Evolutionary conservation across 2,329 filamentous ascomycete genomes (phyloP).

Genomic region (Thielaviopsis punctulata): DNA sequence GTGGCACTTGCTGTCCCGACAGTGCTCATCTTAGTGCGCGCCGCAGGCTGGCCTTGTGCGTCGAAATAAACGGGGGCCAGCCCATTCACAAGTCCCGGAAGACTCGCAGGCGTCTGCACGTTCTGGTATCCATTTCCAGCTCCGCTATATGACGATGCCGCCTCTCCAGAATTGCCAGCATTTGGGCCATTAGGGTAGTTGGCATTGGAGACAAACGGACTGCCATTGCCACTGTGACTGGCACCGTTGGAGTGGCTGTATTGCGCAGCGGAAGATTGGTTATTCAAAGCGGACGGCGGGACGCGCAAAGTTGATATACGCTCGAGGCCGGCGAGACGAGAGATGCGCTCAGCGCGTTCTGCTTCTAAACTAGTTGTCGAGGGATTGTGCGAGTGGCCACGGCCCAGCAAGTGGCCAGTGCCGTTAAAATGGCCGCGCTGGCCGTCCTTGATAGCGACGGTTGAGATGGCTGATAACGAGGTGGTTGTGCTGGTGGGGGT

Average conservation of each 20-base stretch:
- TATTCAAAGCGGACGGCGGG: conserved; percentile 16
- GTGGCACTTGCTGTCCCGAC: conserved; percentile 85
- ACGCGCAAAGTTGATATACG: conserved; percentile 62
- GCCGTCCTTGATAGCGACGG: conserved; percentile 90
- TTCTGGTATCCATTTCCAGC: conserved; percentile 31
- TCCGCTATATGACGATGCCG: conserved; percentile 14
- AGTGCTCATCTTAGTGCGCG: conserved; percentile 64
- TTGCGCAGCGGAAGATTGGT: conserved; percentile 13
- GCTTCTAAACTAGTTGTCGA: conserved; percentile 64
- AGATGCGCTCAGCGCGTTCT: conserved; percentile 88
- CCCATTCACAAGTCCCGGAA: conserved; percentile 16
- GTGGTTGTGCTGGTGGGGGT: conserved; percentile 88
- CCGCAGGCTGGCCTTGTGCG: conserved; percentile 47
- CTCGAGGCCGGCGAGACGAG: conserved; percentile 80
- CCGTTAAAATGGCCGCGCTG: conserved; percentile 58
- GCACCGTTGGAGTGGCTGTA: conserved; percentile 12
- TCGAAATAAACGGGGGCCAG: conserved; percentile 57
- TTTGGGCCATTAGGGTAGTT: neutral
- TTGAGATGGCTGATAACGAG: conserved; percentile 78
- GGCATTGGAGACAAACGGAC: neutral
- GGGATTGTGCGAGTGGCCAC: conserved; percentile 40
- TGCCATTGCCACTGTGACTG: conserved; percentile 15
- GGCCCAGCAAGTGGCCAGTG: conserved; percentile 31
- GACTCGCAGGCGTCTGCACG: conserved; percentile 31
- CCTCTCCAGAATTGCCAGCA: neutral